phyloP scores from a whole-genome alignment of 148 eudicot species.

The Gaultheria prostrata region DNA sequence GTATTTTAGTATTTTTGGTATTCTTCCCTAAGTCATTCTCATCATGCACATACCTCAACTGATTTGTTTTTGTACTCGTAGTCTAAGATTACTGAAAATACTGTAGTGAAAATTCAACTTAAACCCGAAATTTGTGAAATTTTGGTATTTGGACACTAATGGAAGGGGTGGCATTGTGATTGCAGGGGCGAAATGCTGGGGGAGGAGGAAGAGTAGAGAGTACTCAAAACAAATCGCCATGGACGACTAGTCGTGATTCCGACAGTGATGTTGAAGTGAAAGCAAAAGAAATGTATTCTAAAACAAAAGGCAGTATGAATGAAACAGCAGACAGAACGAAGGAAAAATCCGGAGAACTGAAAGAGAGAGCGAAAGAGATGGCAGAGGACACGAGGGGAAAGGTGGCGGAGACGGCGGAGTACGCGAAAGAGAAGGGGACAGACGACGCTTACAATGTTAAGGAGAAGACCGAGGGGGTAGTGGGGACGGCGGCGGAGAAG shows the following conservation, averaged over 20 bases:
- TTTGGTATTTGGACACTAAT: neutral
- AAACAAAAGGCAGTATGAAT: too few relatives aligned
- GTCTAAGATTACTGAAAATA: too few relatives aligned
- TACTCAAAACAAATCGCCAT: neutral
- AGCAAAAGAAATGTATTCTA: constrained; percentile 20
- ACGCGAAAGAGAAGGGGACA: neutral
- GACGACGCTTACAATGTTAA: constrained; percentile 9
- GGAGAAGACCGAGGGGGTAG: constrained; percentile 14
- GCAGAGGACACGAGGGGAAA: neutral
- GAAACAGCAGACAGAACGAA: constrained; percentile 5
- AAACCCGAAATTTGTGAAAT: neutral
- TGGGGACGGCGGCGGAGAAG: constrained; percentile 25
- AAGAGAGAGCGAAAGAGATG: neutral
- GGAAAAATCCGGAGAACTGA: neutral
- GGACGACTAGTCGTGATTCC: constrained; percentile 15
- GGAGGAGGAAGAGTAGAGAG: constrained; percentile 8
- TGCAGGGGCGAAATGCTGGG: constrained; percentile 20
- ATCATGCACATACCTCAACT: too few relatives aligned
- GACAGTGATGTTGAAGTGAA: constrained; percentile 28
- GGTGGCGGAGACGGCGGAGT: neutral
- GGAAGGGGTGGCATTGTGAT: neutral
- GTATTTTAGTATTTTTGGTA: too few relatives aligned
- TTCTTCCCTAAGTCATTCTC: too few relatives aligned
- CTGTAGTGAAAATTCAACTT: too few relatives aligned
- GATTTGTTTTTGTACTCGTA: too few relatives aligned